Evolutionary conservation across 2,329 filamentous ascomycete species (phyloP), one percentile per base, ranked within the genome.

Genomic region (Akanthomyces lecanii): DNA sequence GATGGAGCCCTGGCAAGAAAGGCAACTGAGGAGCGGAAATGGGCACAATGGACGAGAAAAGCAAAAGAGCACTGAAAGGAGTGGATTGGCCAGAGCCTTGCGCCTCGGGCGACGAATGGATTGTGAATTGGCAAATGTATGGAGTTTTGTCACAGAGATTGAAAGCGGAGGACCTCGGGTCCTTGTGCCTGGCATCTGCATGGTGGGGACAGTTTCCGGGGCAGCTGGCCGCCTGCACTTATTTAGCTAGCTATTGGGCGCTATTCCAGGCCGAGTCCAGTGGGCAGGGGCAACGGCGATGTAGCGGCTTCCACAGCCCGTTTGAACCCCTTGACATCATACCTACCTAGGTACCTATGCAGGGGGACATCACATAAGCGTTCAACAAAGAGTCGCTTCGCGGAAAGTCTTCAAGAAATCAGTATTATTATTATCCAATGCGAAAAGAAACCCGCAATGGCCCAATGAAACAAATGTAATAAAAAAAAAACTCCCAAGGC

Each of bases 31-130:
- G 5, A 50, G 30, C 18, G 33, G 7, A 33, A 12, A 59, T 45
- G 28, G 33, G 21, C 21, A 14, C 30, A 48, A 59, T 50, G 30
- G 16, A 21, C 44, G 21, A 36, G 18, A 47, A 36, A 21, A 25
- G 7, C 21, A n/a, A 30, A 33, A 40, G 16, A 23, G 28, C 8
- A n/a, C 33, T 18, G n/a, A 61, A 61, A 61, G 60, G 53, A 62
- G 52, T 23, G 60, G 52, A 56, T 57, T 30, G 52, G 45, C 60
- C 60, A 56, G 30, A 62, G 58, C 47, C 18, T 51, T 56, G 33
- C 23, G 60, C 45, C 53, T 44, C 23, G 53, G 52, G 51, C 59
- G 25, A 55, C 45, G 56, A 47, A 33, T 42, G n/a, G n/a, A 38
- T 42, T 50, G 28, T 5, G 11, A 21, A 50, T 30, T 59, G 21